A percentile compares a stretch with the other conserved stretches of the same genome.
These are phyloP conservation scores for Delonix regia DNA, from an alignment of 306 rosid genomes.

Conservation along the genomic window DNA sequence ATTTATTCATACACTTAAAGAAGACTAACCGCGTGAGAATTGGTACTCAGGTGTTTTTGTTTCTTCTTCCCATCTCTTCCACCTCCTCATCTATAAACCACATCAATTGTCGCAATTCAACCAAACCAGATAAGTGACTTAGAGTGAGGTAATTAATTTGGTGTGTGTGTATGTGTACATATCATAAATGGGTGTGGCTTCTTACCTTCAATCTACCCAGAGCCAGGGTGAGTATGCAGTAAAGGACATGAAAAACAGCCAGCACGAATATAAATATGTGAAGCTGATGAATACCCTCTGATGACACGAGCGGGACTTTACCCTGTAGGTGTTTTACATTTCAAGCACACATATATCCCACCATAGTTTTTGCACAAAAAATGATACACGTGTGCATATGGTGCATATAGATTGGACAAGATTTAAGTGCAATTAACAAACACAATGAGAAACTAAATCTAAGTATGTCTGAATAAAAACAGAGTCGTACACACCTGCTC, in stretches of 20 bases:
- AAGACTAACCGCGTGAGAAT: slow-evolving; percentile 63
- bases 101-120: neutral
- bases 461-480: neutral
- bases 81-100: slow-evolving; percentile 71
- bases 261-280: slow-evolving; percentile 68
- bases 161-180: too few relatives aligned
- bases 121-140: neutral
- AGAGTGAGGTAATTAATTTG: neutral
- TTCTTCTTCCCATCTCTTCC: slow-evolving; percentile 92
- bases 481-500: neutral
- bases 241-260: slow-evolving; percentile 64
- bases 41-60: slow-evolving; percentile 74
- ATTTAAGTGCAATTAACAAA: too few relatives aligned
- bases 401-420: too few relatives aligned
- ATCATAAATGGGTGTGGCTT: neutral
- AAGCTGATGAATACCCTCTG: slow-evolving; percentile 68
- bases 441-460: too few relatives aligned
- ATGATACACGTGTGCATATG: neutral
- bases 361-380: neutral
- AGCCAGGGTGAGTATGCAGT: slow-evolving; percentile 58
- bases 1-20: neutral
- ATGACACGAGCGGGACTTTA: slow-evolving; percentile 59
- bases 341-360: neutral
- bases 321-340: slow-evolving; percentile 41
- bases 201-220: slow-evolving; percentile 62